Evolutionary conservation across 2,329 filamentous ascomycete genomes (phyloP).

Genomic region (Hypoxylon sp.): DNA sequence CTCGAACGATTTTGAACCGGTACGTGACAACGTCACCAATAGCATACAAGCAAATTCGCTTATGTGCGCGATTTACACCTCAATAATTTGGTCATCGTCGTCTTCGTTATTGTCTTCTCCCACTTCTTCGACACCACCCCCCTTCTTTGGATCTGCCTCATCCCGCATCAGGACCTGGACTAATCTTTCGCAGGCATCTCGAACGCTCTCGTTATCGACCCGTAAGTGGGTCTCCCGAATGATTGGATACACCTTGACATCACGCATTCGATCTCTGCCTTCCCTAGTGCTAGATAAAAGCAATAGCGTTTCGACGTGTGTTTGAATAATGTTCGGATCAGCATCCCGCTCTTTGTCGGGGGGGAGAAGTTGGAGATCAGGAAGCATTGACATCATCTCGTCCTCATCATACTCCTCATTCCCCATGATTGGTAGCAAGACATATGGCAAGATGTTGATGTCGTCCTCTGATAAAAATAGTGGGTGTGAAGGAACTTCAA

Average conservation of each 20-base stretch:
- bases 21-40: slow-evolving; percentile 28
- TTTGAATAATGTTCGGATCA: slow-evolving; percentile 82
- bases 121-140: slow-evolving; percentile 59
- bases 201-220: slow-evolving; percentile 83
- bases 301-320: slow-evolving; percentile 89
- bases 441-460: slow-evolving; percentile 87
- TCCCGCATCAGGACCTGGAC: slow-evolving; percentile 91
- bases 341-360: slow-evolving; percentile 90
- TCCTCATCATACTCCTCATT: slow-evolving; percentile 90
- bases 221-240: slow-evolving; percentile 87
- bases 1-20: slow-evolving; percentile 5
- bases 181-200: slow-evolving; percentile 87
- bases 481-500: slow-evolving; percentile 81
- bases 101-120: slow-evolving; percentile 64
- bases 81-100: slow-evolving; percentile 69
- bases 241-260: slow-evolving; percentile 88
- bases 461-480: slow-evolving; percentile 78
- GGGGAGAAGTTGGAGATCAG: slow-evolving; percentile 89
- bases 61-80: slow-evolving; percentile 60
- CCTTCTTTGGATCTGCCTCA: slow-evolving; percentile 69
- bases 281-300: slow-evolving; percentile 84
- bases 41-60: slow-evolving; percentile 10
- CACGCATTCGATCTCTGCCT: slow-evolving; percentile 81
- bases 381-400: slow-evolving; percentile 87
- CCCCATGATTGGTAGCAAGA: slow-evolving; percentile 89